A percentile compares a stretch with the other conserved stretches of the same genome.
phyloP scores from a whole-genome alignment of 495 filamentous ascomycete species.

The Penicillium goetzii region DNA sequence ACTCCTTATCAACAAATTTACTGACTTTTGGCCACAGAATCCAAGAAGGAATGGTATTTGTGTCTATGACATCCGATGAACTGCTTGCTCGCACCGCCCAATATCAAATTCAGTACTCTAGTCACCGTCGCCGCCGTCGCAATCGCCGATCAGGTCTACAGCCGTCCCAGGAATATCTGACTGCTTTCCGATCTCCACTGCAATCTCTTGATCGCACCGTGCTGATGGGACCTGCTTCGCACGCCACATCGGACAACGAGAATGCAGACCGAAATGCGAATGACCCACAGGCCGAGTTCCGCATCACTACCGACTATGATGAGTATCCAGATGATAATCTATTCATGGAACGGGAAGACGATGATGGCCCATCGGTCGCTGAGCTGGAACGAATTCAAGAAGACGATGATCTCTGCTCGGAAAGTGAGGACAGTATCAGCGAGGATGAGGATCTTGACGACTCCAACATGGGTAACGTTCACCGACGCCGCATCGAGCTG shows the following conservation, averaged over 20 bases:
- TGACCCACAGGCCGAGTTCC: constrained; percentile 45
- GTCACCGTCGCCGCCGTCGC: constrained; percentile 31
- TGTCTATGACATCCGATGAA: constrained; percentile 81
- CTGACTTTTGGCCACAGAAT: constrained; percentile 58
- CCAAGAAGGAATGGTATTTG: constrained; percentile 91
- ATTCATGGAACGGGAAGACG: constrained; percentile 33
- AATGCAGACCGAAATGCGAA: constrained; percentile 17
- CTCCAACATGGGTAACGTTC: constrained; percentile 23
- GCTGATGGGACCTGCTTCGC: constrained; percentile 30
- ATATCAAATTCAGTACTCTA: constrained; percentile 73
- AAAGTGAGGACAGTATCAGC: constrained; percentile 58
- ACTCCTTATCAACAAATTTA: constrained; percentile 10
- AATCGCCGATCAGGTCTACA: constrained; percentile 35
- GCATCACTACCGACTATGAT: constrained; percentile 55
- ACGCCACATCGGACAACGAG: constrained; percentile 31
- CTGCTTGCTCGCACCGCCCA: constrained; percentile 71
- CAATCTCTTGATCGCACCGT: constrained; percentile 37
- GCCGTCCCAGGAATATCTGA: constrained; percentile 50
- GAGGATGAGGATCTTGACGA: constrained; percentile 37
- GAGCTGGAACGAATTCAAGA: constrained; percentile 33
- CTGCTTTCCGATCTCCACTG: constrained; percentile 40
- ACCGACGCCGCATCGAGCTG: constrained; percentile 37
- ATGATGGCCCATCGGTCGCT: constrained; percentile 27
- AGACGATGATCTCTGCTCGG: constrained; percentile 49
- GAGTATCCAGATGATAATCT: constrained; percentile 45